Percentiles rank a stretch among this genome's conserved stretches.
phyloP scores from a whole-genome alignment of 2,329 filamentous ascomycete species.

The Rhynchosporium secalis region DNA sequence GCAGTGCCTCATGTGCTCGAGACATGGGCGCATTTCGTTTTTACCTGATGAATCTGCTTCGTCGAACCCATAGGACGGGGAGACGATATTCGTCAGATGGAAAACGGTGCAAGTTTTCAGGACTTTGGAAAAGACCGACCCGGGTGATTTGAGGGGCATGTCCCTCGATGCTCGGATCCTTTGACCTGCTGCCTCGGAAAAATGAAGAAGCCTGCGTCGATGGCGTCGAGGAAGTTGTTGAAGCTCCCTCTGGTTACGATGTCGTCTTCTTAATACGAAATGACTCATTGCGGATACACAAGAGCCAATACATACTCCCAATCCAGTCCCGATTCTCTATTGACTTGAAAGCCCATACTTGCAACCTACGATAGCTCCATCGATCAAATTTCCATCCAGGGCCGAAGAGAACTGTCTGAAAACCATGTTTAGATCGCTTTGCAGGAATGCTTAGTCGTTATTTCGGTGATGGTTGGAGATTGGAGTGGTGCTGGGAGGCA shows the following conservation, averaged over 20 bases:
- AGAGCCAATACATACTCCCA: constrained; percentile 49
- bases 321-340: constrained; percentile 44
- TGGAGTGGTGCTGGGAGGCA: constrained; percentile 44
- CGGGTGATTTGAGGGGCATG: constrained; percentile 39
- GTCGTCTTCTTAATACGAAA: constrained; percentile 51
- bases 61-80: constrained; percentile 54
- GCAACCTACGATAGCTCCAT: constrained; percentile 42
- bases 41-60: constrained; percentile 50
- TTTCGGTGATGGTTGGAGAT: constrained; percentile 54
- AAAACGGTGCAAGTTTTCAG: constrained; percentile 48
- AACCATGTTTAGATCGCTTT: constrained; percentile 50
- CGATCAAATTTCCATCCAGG: constrained; percentile 43
- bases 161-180: constrained; percentile 42
- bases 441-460: constrained; percentile 55
- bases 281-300: constrained; percentile 52
- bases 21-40: constrained; percentile 54
- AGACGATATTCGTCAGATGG: constrained; percentile 53
- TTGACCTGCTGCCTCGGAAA: constrained; percentile 45
- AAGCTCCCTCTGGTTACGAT: constrained; percentile 32
- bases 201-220: constrained; percentile 49
- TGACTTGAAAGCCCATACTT: constrained; percentile 43
- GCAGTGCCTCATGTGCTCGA: constrained; percentile 58
- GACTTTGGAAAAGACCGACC: constrained; percentile 41
- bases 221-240: constrained; percentile 43
- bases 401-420: constrained; percentile 47